Conservation (phyloP, 1,139 yeast species). For the Saccharomyces uvarum region DNA sequence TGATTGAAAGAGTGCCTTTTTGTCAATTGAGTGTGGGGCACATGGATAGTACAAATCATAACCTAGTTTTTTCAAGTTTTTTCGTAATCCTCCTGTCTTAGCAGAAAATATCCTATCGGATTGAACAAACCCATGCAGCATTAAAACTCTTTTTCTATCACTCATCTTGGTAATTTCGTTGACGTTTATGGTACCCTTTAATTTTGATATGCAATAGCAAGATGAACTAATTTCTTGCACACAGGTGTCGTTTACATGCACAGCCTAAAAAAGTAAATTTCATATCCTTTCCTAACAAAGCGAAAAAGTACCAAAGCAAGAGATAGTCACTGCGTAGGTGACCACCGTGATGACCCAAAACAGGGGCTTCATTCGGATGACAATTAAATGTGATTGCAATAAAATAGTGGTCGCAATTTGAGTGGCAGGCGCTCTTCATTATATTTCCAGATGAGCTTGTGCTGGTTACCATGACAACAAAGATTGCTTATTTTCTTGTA, state of each 20-base stretch:
- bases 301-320: background rate
- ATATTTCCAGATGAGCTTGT: background rate
- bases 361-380: background rate
- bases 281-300: background rate
- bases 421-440: background rate
- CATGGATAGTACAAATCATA: conserved; percentile 66
- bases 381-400: too few relatives aligned
- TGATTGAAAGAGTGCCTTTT: conserved; percentile 8
- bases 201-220: background rate
- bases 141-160: conserved; percentile 34
- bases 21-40: conserved; percentile 43
- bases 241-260: conserved; percentile 4
- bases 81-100: conserved; percentile 72
- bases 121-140: conserved; percentile 58
- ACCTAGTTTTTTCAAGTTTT: conserved; percentile 53
- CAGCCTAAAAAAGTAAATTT: background rate
- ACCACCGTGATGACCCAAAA: background rate
- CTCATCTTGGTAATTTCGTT: background rate
- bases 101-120: conserved; percentile 63
- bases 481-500: background rate
- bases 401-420: background rate
- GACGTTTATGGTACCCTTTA: conserved; percentile 9
- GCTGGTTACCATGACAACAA: background rate
- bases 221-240: background rate
- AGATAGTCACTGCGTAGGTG: background rate